These are phyloP conservation scores for Trapa incisa DNA, from an alignment of 345 rosid species.

Conservation along the genomic window DNA sequence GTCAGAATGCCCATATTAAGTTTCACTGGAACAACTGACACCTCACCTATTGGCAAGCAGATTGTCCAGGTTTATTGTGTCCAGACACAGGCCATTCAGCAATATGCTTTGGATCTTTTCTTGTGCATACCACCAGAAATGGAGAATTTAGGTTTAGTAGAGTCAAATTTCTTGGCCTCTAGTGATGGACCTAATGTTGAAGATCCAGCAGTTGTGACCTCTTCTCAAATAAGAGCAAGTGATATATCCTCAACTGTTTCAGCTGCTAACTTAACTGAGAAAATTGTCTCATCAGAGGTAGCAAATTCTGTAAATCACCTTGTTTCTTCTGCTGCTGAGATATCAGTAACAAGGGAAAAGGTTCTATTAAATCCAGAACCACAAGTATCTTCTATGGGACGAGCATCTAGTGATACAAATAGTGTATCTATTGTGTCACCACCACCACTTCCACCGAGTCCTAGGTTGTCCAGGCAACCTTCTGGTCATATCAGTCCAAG, in stretches of 20 bases:
- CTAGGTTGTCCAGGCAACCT: conserved; percentile 34
- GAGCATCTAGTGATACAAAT: conserved; percentile 34
- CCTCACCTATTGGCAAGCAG: conserved; percentile 34
- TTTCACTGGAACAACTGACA: conserved; percentile 60
- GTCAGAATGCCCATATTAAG: conserved; percentile 94
- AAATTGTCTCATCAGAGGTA: conserved; percentile 22
- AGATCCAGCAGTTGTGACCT: conserved; percentile 26
- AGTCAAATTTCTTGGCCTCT: conserved; percentile 33
- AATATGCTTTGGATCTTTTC: conserved; percentile 70
- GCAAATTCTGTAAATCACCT: conserved; percentile 20
- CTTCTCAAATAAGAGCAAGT: conserved; percentile 24
- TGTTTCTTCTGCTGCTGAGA: conserved; percentile 23
- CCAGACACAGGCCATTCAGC: conserved; percentile 88
- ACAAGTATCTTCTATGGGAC: conserved; percentile 26
- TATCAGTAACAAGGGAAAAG: conserved; percentile 19
- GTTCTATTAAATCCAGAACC: conserved; percentile 23
- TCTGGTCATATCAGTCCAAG: conserved; percentile 35
- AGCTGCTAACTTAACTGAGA: conserved; percentile 23
- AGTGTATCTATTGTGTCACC: conserved; percentile 24
- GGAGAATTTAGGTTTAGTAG: conserved; percentile 44
- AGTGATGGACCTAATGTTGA: conserved; percentile 27
- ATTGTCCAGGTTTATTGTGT: conserved; percentile 75
- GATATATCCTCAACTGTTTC: conserved; percentile 27
- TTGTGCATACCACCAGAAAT: conserved; percentile 64
- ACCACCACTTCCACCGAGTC: conserved; percentile 45